Evolutionary conservation across 2,329 filamentous ascomycete species (phyloP).

Genomic region (Clonostachys byssicola): DNA sequence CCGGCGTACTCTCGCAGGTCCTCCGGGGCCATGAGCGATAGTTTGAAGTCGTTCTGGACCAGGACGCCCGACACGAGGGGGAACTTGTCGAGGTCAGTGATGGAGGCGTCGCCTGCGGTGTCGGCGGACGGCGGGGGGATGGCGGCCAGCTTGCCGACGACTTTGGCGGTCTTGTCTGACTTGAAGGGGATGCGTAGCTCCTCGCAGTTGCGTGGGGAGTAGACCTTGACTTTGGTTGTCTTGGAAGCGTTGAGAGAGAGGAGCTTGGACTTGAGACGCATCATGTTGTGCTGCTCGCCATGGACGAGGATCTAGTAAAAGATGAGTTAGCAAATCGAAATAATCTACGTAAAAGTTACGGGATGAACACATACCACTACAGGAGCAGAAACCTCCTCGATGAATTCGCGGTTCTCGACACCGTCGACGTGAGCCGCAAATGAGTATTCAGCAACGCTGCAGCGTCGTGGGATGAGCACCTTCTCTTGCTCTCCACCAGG

Average conservation of each 20-base stretch:
- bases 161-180: slow-evolving; percentile 91
- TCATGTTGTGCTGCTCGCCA: slow-evolving; percentile 97
- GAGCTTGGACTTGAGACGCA: slow-evolving; percentile 89
- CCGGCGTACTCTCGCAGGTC: slow-evolving; percentile 95
- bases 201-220: slow-evolving; percentile 90
- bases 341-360: background rate
- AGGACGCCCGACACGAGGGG: slow-evolving; percentile 81
- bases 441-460: slow-evolving; percentile 89
- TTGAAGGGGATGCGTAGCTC: slow-evolving; percentile 94
- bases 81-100: slow-evolving; percentile 7
- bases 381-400: slow-evolving; percentile 86
- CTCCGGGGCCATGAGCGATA: slow-evolving; percentile 94
- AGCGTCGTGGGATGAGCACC: slow-evolving; percentile 85
- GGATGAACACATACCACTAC: slow-evolving; percentile 69
- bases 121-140: slow-evolving; percentile 37
- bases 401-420: slow-evolving; percentile 92
- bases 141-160: slow-evolving; percentile 91
- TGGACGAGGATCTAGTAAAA: slow-evolving; percentile 79
- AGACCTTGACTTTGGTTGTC: slow-evolving; percentile 81
- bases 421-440: slow-evolving; percentile 98
- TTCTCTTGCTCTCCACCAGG: slow-evolving; percentile 73
- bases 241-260: slow-evolving; percentile 87
- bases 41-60: slow-evolving; percentile 96
- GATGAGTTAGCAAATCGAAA: background rate
- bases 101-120: slow-evolving; percentile 20